These are phyloP conservation scores for Tothia fuscella DNA, from an alignment of 2,329 filamentous ascomycete species.

Conservation along the genomic window DNA sequence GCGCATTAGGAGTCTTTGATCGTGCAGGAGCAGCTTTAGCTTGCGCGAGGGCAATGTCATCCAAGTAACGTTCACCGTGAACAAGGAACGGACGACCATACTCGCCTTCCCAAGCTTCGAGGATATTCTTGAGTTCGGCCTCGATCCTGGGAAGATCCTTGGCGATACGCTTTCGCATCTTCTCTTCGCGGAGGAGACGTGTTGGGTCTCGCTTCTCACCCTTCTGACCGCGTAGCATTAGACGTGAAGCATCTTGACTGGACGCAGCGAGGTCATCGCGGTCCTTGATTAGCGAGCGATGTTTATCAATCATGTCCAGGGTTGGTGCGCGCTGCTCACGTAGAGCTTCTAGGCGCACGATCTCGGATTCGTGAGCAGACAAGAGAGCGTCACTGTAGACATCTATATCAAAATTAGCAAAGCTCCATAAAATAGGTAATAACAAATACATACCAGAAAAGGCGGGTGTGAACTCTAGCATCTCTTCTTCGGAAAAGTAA, in stretches of 20 bases:
- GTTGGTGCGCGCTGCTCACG: constrained; percentile 80
- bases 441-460: constrained; percentile 49
- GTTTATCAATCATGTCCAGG: constrained; percentile 68
- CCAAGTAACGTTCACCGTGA: constrained; percentile 81
- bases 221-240: constrained; percentile 85
- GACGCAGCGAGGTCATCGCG: constrained; percentile 79
- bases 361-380: constrained; percentile 88
- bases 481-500: constrained; percentile 95
- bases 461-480: constrained; percentile 93
- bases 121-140: constrained; percentile 64
- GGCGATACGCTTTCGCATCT: constrained; percentile 93
- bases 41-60: constrained; percentile 59
- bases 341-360: constrained; percentile 66
- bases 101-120: constrained; percentile 85
- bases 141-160: constrained; percentile 93
- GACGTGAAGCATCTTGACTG: constrained; percentile 84
- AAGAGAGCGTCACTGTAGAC: constrained; percentile 93
- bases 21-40: constrained; percentile 45
- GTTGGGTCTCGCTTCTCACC: constrained; percentile 91
- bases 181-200: constrained; percentile 87
- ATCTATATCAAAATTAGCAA: constrained; percentile 34
- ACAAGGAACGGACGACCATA: constrained; percentile 89
- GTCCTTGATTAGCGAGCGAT: constrained; percentile 72
- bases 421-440: not conserved
- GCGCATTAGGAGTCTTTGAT: constrained; percentile 55